Conservation (phyloP, 163 green algal species). For the Volvox carteri region DNA sequence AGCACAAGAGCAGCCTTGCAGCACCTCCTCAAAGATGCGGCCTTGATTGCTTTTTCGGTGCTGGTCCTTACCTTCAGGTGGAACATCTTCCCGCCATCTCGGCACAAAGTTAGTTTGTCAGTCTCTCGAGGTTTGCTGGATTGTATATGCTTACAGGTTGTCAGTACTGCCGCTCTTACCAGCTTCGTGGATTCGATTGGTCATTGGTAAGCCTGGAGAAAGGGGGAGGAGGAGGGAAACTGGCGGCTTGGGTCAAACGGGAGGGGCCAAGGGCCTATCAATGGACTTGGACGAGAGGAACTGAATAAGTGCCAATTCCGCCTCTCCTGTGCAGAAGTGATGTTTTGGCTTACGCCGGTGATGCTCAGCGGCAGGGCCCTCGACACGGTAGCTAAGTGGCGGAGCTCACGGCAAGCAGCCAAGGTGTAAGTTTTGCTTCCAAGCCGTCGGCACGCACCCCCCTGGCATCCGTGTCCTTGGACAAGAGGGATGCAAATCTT, state of each 20-base stretch:
- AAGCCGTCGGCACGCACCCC: too few relatives aligned
- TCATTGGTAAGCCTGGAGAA: not conserved
- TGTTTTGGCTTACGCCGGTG: not conserved
- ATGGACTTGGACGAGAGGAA: not conserved
- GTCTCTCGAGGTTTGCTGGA: too few relatives aligned
- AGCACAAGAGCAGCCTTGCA: not conserved
- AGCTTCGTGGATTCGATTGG: slow-evolving; percentile 15
- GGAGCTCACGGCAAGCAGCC: slow-evolving; percentile 7
- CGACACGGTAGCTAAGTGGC: not conserved
- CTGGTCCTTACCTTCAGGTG: slow-evolving; percentile 24
- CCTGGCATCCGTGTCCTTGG: too few relatives aligned
- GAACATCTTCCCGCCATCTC: slow-evolving; percentile 10
- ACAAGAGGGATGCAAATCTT: too few relatives aligned
- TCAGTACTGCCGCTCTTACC: not conserved
- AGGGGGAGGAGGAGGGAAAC: not conserved
- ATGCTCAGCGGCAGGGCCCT: not conserved
- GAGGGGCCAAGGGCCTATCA: not conserved
- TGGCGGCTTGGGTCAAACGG: not conserved
- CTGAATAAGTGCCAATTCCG: not conserved
- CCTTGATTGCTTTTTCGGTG: not conserved
- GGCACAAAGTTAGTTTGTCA: too few relatives aligned
- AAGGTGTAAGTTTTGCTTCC: slow-evolving; percentile 35
- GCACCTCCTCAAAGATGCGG: not conserved
- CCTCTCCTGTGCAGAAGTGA: slow-evolving; percentile 11
- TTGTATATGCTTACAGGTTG: not conserved